phyloP scores from a whole-genome alignment of 495 filamentous ascomycete genomes.

The Penicillium maclennaniae region DNA sequence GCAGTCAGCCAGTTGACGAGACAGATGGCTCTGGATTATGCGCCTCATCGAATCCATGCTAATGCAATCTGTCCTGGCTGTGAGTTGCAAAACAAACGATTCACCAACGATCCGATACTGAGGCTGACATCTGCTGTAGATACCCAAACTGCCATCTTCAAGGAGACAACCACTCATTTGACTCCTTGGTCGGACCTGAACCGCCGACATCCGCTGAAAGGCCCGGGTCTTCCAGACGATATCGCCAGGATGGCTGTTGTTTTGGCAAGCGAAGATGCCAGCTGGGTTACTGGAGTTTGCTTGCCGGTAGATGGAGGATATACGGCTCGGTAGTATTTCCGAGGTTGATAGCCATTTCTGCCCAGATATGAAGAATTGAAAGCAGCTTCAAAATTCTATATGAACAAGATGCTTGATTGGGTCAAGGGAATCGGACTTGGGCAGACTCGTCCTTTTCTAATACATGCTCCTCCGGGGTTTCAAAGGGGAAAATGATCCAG shows the following conservation, averaged over 20 bases:
- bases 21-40: slow-evolving; percentile 51
- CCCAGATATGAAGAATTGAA: neutral
- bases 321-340: slow-evolving; percentile 23
- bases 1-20: slow-evolving; percentile 49
- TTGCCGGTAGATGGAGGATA: slow-evolving; percentile 52
- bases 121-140: slow-evolving; percentile 13
- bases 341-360: neutral
- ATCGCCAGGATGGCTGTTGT: slow-evolving; percentile 49
- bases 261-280: slow-evolving; percentile 47
- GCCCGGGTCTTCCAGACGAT: slow-evolving; percentile 42
- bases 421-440: neutral
- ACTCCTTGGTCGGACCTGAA: slow-evolving; percentile 24
- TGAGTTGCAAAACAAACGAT: slow-evolving; percentile 13
- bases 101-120: neutral
- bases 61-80: slow-evolving; percentile 56
- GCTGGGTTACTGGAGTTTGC: slow-evolving; percentile 43
- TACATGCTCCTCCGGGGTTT: neutral
- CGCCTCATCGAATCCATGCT: slow-evolving; percentile 45
- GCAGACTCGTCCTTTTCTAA: neutral
- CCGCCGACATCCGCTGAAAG: slow-evolving; percentile 37
- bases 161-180: slow-evolving; percentile 17
- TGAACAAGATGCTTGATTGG: neutral
- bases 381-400: neutral
- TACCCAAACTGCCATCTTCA: slow-evolving; percentile 31
- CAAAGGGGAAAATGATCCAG: neutral